These are phyloP conservation scores for Phytophthora sansomeana DNA, from an alignment of 352 stramenopile genomes.

Conservation along the genomic window DNA sequence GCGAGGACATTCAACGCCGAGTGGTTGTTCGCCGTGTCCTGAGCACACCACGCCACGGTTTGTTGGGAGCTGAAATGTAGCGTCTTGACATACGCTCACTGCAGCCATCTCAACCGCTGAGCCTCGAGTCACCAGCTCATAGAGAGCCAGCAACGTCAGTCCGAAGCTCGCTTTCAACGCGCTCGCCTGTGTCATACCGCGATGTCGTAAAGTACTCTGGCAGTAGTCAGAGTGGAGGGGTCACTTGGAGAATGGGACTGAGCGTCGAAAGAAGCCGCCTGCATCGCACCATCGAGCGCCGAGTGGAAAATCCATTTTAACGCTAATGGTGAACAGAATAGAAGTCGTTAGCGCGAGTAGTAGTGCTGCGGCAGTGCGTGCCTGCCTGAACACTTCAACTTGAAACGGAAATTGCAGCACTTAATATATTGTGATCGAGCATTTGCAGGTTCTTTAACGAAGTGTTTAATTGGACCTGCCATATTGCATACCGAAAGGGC, in stretches of 20 bases:
- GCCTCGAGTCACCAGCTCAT: constrained; percentile 4
- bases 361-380: constrained; percentile 15
- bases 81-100: constrained; percentile 54
- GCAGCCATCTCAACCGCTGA: constrained; percentile 1
- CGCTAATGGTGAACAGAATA: constrained; percentile 5
- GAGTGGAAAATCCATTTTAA: constrained; percentile 25
- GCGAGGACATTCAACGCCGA: constrained; percentile 40
- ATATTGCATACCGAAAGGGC: constrained; percentile 27
- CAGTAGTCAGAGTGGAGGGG: constrained; percentile 12
- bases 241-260: constrained; percentile 36
- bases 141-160: constrained; percentile 7
- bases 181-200: constrained; percentile 17
- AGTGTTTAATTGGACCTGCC: background rate
- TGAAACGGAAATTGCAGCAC: constrained; percentile 16
- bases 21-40: constrained; percentile 28
- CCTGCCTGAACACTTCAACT: constrained; percentile 11
- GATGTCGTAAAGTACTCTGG: constrained; percentile 12
- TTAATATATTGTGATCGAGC: constrained; percentile 1
- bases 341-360: constrained; percentile 10
- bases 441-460: background rate
- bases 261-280: constrained; percentile 17
- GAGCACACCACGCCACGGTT: constrained; percentile 44
- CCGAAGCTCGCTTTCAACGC: constrained; percentile 13
- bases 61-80: constrained; percentile 43
- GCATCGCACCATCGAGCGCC: background rate